These are phyloP conservation scores for Aquilaria agallochum DNA, from an alignment of 441 rosid genomes.

Conservation along the genomic window DNA sequence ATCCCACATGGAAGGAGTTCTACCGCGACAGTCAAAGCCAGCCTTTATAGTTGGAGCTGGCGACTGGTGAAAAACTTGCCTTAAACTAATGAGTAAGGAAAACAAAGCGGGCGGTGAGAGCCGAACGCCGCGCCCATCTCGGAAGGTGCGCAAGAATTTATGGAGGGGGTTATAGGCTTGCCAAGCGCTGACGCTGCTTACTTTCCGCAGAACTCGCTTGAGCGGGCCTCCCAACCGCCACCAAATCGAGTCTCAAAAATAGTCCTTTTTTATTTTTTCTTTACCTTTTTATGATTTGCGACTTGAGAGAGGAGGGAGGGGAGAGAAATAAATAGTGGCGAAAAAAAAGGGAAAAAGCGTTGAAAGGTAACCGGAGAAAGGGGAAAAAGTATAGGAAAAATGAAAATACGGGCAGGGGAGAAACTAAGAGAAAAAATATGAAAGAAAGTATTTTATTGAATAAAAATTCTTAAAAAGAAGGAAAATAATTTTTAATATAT, in stretches of 20 bases:
- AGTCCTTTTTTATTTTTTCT: too few species aligned
- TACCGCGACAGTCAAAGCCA: background rate
- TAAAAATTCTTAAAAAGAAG: too few species aligned
- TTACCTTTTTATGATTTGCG: too few species aligned
- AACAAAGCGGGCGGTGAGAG: slow-evolving; percentile 82
- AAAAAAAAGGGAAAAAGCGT: too few species aligned
- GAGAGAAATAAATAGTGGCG: too few species aligned
- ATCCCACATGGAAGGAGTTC: slow-evolving; percentile 17
- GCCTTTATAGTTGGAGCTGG: background rate
- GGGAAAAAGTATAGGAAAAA: too few species aligned
- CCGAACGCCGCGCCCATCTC: slow-evolving; percentile 48
- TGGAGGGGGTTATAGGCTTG: slow-evolving; percentile 90
- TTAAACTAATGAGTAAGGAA: slow-evolving; percentile 99
- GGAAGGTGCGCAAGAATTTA: slow-evolving; percentile 52
- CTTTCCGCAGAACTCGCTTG: slow-evolving; percentile 80
- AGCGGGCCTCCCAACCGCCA: slow-evolving; percentile 63
- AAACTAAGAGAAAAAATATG: too few species aligned
- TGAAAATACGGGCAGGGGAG: too few species aligned
- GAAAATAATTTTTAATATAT: too few species aligned
- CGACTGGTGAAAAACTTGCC: rapidly evolving
- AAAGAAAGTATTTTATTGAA: too few species aligned
- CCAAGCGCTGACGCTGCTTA: slow-evolving; percentile 74
- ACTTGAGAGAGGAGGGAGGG: too few species aligned
- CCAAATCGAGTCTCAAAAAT: slow-evolving; percentile 10
- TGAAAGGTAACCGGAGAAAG: too few species aligned